These are phyloP conservation scores for Schizophyllum commune DNA, from an alignment of 1,284 basidiomycete species.

Conservation along the genomic window DNA sequence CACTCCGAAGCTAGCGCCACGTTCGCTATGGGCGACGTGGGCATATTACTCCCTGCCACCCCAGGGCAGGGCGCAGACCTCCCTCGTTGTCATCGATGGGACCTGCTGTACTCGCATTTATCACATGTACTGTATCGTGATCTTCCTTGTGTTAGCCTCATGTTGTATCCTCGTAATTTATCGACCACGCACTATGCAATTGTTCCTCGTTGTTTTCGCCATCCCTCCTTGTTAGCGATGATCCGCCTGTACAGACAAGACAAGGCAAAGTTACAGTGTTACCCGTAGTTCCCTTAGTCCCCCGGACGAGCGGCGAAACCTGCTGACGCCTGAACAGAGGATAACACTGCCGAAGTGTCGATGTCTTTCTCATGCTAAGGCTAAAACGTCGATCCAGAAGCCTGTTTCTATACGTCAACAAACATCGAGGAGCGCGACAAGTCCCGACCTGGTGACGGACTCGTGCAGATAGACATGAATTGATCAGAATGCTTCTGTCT, in stretches of 20 bases:
- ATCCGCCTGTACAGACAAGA: too few relatives aligned
- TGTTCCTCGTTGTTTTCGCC: too few relatives aligned
- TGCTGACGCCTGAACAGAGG: not conserved
- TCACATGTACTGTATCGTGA: not conserved
- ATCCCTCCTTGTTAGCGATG: too few relatives aligned
- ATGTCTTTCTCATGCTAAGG: not conserved
- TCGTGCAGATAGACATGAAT: not conserved
- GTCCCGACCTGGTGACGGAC: too few relatives aligned
- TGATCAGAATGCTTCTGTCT: conserved; percentile 34
- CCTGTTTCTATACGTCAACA: not conserved
- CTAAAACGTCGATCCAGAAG: not conserved
- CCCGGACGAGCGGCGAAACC: not conserved
- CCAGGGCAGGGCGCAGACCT: not conserved
- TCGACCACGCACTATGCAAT: too few relatives aligned
- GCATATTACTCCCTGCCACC: not conserved
- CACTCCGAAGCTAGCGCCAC: not conserved
- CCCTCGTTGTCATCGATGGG: not conserved
- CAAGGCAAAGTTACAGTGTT: too few relatives aligned
- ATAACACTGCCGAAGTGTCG: not conserved
- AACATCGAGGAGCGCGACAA: not conserved
- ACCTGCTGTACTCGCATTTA: not conserved
- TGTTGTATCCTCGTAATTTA: not conserved
- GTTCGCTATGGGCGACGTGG: not conserved
- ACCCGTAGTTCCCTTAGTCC: too few relatives aligned
- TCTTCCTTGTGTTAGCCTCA: not conserved